phyloP scores from a whole-genome alignment of 139 green algal genomes.

The Deuterostichococcus epilithicus region DNA sequence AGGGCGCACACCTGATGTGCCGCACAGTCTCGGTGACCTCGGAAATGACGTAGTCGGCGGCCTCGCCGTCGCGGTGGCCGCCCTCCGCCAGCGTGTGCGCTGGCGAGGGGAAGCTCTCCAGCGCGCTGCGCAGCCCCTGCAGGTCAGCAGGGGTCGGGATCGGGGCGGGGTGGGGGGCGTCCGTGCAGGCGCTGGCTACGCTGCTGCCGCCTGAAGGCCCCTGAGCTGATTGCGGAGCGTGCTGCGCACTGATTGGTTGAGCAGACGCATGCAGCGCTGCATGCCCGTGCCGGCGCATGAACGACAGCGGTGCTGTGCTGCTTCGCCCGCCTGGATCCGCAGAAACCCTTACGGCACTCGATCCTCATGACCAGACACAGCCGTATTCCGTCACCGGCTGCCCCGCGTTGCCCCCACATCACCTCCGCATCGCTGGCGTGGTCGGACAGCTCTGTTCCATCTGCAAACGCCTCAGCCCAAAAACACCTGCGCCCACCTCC shows the following conservation, averaged over 20 bases:
- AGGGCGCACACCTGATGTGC: slow-evolving; percentile 19
- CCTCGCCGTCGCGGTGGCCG: slow-evolving; percentile 16
- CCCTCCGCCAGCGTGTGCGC: slow-evolving; percentile 12
- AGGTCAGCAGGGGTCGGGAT: slow-evolving; percentile 1
- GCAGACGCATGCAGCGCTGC: neutral
- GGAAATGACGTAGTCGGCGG: slow-evolving; percentile 46
- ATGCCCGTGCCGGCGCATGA: neutral
- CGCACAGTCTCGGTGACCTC: slow-evolving; percentile 48
- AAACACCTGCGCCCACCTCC: too few species aligned
- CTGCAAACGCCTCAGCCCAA: too few species aligned
- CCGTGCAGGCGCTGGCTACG: neutral
- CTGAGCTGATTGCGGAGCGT: neutral
- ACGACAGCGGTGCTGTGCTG: neutral
- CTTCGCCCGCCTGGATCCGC: too few species aligned
- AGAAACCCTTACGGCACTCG: too few species aligned
- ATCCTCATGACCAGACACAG: too few species aligned
- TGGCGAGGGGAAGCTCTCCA: slow-evolving; percentile 38
- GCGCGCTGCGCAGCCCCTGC: slow-evolving; percentile 13
- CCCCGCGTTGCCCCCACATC: too few species aligned
- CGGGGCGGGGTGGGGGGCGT: neutral
- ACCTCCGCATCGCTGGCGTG: too few species aligned
- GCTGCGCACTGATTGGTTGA: neutral
- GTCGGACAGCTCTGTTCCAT: too few species aligned
- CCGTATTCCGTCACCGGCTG: too few species aligned
- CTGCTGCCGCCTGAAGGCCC: neutral